Evolutionary conservation across 2,329 filamentous ascomycete genomes (phyloP), one percentile per base, ranked within the genome.

Genomic region (Epichloe gansuensis): DNA sequence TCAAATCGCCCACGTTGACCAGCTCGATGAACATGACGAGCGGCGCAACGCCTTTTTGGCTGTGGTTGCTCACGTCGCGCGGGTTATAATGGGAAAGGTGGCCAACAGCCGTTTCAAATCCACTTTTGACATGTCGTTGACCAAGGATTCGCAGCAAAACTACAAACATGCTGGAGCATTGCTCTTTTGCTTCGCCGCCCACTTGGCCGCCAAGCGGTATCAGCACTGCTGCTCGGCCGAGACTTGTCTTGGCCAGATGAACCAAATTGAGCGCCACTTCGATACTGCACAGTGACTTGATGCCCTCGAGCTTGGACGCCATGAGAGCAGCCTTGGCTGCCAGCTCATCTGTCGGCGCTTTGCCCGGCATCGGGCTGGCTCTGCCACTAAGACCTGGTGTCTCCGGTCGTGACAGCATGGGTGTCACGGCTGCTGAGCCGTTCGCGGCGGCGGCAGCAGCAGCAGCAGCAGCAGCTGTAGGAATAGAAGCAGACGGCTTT

Each of bases 281-380:
- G 60, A 98, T 94, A 67, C 90, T 96, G 71, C 97, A 97, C 15
- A 98, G 76, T 15, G 89, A 90, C 61, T 88, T 88, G 68, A 98
- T 98, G 43, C 91, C 91, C 70, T 97, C 93, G 15, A 98, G 76
- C 57, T 90, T 85, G 9, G 88, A 90, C 53, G 91, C 91, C 88
- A 98, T 96, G 50, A 98, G 84, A 0, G 93, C 91, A n/a, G 91
- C 89, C 71, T 98, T 98, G 46, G 93, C 93, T 38, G 91, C 91
- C 34, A 98, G 77, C 67, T 98, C 93, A 52, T 90, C 88, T 0
- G 86, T 94, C 1, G 91, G 91, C 3, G 85, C 86, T 66, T 91
- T 85, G 42, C 54, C 50, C 2, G 69, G 83, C 23, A 68, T 55
- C 1, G 68, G 67, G 34, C 69, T 72, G 35, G 69, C 67, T 17